Evolutionary conservation across 306 rosid species (phyloP).

Genomic region (Inga leiocalycina): DNA sequence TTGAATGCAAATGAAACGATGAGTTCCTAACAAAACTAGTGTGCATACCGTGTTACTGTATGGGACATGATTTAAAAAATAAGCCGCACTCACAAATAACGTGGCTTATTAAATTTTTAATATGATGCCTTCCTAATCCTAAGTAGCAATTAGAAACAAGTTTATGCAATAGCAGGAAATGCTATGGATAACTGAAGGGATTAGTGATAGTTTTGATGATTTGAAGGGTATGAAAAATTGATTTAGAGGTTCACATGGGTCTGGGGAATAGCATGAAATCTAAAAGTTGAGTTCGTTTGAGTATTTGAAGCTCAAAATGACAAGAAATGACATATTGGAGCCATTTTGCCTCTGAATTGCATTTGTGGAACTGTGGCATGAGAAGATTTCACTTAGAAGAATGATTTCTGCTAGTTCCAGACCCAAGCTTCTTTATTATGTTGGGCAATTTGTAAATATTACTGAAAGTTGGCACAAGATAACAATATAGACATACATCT

Average conservation of each 20-base stretch:
- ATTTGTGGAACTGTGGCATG: not conserved
- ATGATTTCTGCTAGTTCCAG: not conserved
- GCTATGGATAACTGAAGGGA: not conserved
- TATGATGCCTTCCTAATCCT: not conserved
- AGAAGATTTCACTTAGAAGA: not conserved
- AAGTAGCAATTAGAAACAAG: not conserved
- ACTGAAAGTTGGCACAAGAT: not conserved
- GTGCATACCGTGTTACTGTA: not conserved
- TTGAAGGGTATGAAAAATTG: not conserved
- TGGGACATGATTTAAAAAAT: no score
- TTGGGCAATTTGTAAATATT: not conserved
- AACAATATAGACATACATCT: not conserved
- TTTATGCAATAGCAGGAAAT: not conserved
- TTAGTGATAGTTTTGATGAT: not conserved
- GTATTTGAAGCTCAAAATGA: not conserved
- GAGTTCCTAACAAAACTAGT: not conserved
- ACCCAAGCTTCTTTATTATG: not conserved
- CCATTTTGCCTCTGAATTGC: no score
- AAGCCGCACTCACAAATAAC: not conserved
- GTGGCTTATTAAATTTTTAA: not conserved
- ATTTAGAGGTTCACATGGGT: not conserved
- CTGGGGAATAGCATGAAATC: not conserved
- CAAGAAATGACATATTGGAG: not conserved
- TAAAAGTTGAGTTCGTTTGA: not conserved
- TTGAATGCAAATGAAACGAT: not conserved